Percentiles rank a stretch among this genome's conserved stretches.
phyloP scores from a whole-genome alignment of 1,284 basidiomycete genomes.

The Ustilago hordei region DNA sequence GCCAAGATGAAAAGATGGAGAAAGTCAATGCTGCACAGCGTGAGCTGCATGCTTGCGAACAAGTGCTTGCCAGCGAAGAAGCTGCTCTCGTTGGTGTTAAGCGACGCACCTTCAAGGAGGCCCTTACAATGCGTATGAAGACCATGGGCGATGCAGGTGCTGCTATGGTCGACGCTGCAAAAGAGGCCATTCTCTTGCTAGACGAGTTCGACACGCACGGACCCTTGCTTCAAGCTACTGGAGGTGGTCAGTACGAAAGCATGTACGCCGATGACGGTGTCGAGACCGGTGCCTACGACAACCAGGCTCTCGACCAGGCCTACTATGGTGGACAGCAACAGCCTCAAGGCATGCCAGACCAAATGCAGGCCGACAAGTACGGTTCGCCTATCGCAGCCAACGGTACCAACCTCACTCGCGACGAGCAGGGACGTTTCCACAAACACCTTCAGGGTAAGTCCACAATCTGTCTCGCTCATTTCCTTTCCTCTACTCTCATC shows the following conservation, averaged over 20 bases:
- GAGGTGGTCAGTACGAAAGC: conserved; percentile 55
- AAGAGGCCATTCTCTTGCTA: conserved; percentile 68
- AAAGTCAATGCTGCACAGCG: conserved; percentile 69
- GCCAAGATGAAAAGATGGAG: conserved; percentile 65
- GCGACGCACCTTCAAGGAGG: conserved; percentile 70
- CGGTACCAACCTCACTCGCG: conserved; percentile 36
- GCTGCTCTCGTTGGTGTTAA: conserved; percentile 70
- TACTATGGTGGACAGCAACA: conserved; percentile 35
- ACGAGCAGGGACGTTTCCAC: conserved; percentile 48
- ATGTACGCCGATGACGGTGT: conserved; percentile 49
- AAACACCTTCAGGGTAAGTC: conserved; percentile 49
- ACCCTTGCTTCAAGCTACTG: conserved; percentile 49
- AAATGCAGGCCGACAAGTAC: conserved; percentile 22
- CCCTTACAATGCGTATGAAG: conserved; percentile 70
- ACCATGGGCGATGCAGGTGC: conserved; percentile 70
- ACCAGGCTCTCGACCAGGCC: conserved; percentile 35
- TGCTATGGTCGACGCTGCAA: conserved; percentile 69
- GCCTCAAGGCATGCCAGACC: conserved; percentile 16
- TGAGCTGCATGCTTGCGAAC: conserved; percentile 71
- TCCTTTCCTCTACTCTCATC: neutral
- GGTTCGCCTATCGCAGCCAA: conserved; percentile 35
- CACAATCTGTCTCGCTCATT: too few species aligned
- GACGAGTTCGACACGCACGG: conserved; percentile 67
- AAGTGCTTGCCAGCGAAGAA: conserved; percentile 69
- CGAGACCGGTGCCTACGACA: conserved; percentile 39